Percentiles rank a stretch among this genome's conserved stretches.
phyloP scores from a whole-genome alignment of 371 early-diverging fungal genomes.

The Syncephalis plumigaleata region DNA sequence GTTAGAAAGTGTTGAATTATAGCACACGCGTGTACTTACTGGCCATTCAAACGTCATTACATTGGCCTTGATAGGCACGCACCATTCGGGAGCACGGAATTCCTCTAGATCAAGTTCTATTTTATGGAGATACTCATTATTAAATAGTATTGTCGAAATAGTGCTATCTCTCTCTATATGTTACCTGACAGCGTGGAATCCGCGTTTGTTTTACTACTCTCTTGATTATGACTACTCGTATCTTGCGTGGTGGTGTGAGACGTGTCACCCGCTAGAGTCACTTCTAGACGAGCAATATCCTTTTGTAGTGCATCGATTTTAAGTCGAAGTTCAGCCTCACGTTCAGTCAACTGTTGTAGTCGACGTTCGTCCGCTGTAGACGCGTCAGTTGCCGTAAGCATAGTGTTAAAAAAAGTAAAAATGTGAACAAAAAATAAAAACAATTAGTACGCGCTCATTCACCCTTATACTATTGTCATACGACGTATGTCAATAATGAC shows the following conservation, averaged over 20 bases:
- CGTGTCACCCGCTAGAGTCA: conserved; percentile 16
- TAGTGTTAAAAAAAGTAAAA: too few species aligned
- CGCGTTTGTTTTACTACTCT: too few species aligned
- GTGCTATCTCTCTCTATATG: neutral
- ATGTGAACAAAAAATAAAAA: too few species aligned
- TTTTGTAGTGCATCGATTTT: conserved; percentile 31
- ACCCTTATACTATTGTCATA: too few species aligned
- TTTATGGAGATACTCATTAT: conserved; percentile 1
- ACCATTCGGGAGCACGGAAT: conserved; percentile 85
- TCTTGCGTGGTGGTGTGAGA: conserved; percentile 4
- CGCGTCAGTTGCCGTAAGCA: too few species aligned
- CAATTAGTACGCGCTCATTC: too few species aligned
- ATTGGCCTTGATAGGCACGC: conserved; percentile 84
- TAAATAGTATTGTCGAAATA: neutral
- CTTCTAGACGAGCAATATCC: conserved; percentile 38
- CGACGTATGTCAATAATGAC: too few species aligned
- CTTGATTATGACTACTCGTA: neutral
- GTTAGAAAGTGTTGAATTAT: neutral
- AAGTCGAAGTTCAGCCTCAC: conserved; percentile 29
- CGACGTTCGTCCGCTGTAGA: neutral
- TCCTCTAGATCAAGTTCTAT: conserved; percentile 45
- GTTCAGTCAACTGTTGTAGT: conserved; percentile 5
- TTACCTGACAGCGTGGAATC: too few species aligned
- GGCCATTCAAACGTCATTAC: conserved; percentile 90
- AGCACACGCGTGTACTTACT: conserved; percentile 16